A percentile compares a stretch with the other conserved stretches of the same genome.
Evolutionary conservation across 306 rosid genomes (phyloP).

Genomic region (Phaseolus lunatus): DNA sequence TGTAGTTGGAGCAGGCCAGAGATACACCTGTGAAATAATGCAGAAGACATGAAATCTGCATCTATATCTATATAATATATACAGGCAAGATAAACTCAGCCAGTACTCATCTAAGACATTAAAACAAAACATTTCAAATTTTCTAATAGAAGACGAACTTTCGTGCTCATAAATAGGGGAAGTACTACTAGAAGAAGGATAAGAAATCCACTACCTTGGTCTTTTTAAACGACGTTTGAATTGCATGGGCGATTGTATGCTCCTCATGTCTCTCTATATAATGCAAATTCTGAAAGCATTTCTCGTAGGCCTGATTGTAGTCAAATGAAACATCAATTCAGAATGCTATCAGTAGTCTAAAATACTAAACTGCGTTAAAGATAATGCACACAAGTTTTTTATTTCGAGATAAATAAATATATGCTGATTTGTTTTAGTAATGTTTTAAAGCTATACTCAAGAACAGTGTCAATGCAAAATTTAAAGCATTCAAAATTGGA

Average conservation of each 20-base stretch:
- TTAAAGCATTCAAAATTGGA: slow-evolving; percentile 25
- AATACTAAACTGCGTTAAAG: slow-evolving; percentile 29
- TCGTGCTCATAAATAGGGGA: slow-evolving; percentile 16
- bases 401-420: neutral
- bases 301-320: slow-evolving; percentile 83
- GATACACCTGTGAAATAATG: slow-evolving; percentile 69
- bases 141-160: slow-evolving; percentile 18
- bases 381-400: slow-evolving; percentile 1
- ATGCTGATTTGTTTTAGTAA: neutral
- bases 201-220: slow-evolving; percentile 66
- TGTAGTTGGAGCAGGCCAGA: slow-evolving; percentile 91
- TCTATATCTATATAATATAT: neutral
- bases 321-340: slow-evolving; percentile 44
- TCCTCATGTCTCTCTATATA: slow-evolving; percentile 85
- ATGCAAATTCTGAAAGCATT: slow-evolving; percentile 93
- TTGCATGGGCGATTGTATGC: slow-evolving; percentile 96
- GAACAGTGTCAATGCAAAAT: slow-evolving; percentile 21
- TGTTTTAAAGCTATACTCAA: neutral
- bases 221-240: slow-evolving; percentile 77
- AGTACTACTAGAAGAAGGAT: slow-evolving; percentile 19
- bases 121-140: neutral
- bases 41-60: slow-evolving; percentile 31
- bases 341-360: slow-evolving; percentile 22
- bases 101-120: slow-evolving; percentile 11
- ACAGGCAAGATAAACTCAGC: neutral